A percentile compares a stretch with the other conserved stretches of the same genome.
Conservation (phyloP, 768 basidiomycete genomes). For the Suillus tomentosus region DNA sequence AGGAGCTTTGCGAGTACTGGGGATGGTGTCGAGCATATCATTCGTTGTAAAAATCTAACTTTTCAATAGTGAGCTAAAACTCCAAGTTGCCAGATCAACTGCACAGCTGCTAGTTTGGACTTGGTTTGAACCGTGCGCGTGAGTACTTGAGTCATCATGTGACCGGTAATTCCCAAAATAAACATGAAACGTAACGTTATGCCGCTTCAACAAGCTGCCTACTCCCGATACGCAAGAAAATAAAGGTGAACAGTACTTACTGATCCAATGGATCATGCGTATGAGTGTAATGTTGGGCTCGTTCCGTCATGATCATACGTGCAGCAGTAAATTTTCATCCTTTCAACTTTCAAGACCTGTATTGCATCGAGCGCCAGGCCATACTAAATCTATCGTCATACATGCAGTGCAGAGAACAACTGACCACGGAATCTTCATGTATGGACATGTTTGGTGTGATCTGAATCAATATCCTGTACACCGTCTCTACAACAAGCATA, state of each 20-base stretch:
- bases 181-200: too few relatives aligned
- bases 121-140: too few relatives aligned
- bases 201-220: too few relatives aligned
- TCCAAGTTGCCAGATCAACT: too few relatives aligned
- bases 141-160: too few relatives aligned
- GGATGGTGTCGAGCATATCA: not conserved
- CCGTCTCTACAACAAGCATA: not conserved
- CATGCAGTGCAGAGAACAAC: slow-evolving; percentile 7
- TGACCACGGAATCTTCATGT: slow-evolving; percentile 16
- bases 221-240: too few relatives aligned
- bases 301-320: not conserved
- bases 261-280: not conserved
- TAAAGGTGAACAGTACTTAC: not conserved
- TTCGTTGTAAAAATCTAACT: not conserved
- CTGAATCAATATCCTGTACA: slow-evolving; percentile 22
- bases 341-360: not conserved
- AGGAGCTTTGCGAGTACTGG: not conserved
- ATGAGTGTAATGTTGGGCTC: not conserved
- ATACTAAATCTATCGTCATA: not conserved
- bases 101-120: too few relatives aligned
- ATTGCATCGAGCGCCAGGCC: not conserved
- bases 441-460: slow-evolving; percentile 33
- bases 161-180: too few relatives aligned
- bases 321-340: not conserved
- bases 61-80: not conserved